phyloP scores from a whole-genome alignment of 768 basidiomycete species.

The Boletus fagicola region DNA sequence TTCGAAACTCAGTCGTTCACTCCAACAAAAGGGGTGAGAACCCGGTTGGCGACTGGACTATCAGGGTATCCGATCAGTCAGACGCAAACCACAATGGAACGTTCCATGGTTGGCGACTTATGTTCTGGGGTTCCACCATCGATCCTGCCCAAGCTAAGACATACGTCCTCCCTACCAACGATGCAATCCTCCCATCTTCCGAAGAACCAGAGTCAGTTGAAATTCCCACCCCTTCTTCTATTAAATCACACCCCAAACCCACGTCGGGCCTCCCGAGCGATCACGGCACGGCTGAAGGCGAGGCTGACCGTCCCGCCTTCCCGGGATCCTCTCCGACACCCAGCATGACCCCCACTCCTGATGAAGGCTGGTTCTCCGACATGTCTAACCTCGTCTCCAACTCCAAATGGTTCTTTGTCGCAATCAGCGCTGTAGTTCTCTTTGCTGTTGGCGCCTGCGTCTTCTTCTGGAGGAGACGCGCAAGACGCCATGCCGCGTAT shows the following conservation, averaged over 20 bases:
- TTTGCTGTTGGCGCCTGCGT: conserved; percentile 67
- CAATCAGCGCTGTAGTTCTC: conserved; percentile 71
- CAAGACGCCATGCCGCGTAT: conserved; percentile 47
- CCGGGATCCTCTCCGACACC: conserved; percentile 37
- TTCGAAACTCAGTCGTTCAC: conserved; percentile 16
- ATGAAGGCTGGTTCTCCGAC: conserved; percentile 83
- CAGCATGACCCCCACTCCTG: conserved; percentile 57
- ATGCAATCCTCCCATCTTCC: conserved; percentile 50
- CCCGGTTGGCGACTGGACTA: conserved; percentile 86
- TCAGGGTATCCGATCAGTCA: conserved; percentile 79
- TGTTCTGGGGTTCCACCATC: conserved; percentile 85
- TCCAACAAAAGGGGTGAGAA: conserved; percentile 75
- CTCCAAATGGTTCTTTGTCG: conserved; percentile 89
- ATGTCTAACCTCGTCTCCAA: conserved; percentile 69
- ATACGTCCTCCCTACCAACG: conserved; percentile 57
- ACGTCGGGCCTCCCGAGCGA: conserved; percentile 86
- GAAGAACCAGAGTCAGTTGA: conserved; percentile 41
- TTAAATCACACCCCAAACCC: conserved; percentile 76
- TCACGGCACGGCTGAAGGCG: conserved; percentile 76
- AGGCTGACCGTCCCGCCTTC: conserved; percentile 76
- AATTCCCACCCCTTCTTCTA: conserved; percentile 41
- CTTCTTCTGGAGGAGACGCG: conserved; percentile 78
- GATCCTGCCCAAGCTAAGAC: conserved; percentile 65
- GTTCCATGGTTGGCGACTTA: conserved; percentile 91
- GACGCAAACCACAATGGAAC: conserved; percentile 55